Conservation (phyloP, 176 grass and related monocot species). For the Bromus sterilis region DNA sequence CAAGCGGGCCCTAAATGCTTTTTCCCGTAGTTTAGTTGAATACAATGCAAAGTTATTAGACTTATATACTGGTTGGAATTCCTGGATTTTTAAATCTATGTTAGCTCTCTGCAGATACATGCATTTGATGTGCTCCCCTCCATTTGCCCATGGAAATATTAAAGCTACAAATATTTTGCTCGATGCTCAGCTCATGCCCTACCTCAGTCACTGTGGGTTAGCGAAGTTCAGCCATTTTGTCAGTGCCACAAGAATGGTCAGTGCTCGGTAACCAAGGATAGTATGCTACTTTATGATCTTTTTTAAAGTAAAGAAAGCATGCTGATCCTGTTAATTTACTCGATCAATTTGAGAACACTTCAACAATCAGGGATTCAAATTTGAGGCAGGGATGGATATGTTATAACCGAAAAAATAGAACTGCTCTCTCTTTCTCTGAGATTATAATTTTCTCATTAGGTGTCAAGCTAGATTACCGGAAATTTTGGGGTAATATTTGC, state of each 20-base stretch:
- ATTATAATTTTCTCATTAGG: not conserved
- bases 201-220: constrained; percentile 76
- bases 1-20: too few relatives aligned
- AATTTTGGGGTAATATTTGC: not conserved
- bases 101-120: constrained; percentile 57
- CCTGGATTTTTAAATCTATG: not conserved
- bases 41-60: not conserved
- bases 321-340: constrained; percentile 6
- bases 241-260: constrained; percentile 41
- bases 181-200: constrained; percentile 88
- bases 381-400: not conserved
- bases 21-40: too few relatives aligned
- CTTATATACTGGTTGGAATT: not conserved
- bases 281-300: constrained; percentile 12
- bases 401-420: not conserved
- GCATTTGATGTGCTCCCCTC: constrained; percentile 73
- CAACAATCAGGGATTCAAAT: not conserved
- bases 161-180: constrained; percentile 91
- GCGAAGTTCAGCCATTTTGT: constrained; percentile 61
- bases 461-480: not conserved
- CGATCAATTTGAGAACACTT: constrained; percentile 1
- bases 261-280: constrained; percentile 19
- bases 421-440: not conserved
- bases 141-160: constrained; percentile 87
- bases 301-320: not conserved